Base-by-base conservation (phyloP, 2,329 filamentous ascomycete genomes). In the Coniochaeta sp. region DNA sequence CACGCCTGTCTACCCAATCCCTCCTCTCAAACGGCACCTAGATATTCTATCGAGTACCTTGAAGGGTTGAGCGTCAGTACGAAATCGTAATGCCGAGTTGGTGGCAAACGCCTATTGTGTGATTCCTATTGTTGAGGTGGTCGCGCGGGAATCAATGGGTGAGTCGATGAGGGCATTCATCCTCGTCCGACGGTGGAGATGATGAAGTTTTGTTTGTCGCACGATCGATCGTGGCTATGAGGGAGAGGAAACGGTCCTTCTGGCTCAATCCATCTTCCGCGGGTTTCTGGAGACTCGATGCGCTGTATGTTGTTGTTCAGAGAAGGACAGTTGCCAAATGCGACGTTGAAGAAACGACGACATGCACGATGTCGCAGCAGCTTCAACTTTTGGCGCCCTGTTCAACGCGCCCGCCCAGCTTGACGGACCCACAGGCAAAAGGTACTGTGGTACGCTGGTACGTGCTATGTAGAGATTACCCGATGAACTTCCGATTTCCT, bases 341-440 rank as follows among this genome's bases (percentile, higher is more conserved):
- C n/a, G 42, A 12, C 22, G 42, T 47, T 47, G 2, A 4, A 47
- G 19, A 47, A 24, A 30, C 5, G 24, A 28, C 24, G 24, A 28
- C 24, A 52, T 28, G 22, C 24, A 58, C 44, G 57, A 38, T 52
- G 50, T 58, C 57, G 54, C 50, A 34, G 42, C 28, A 52, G 44
- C 17, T 26, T 52, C 42, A 54, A 52, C 44, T 38, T 47, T 30
- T 52, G 47, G 47, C 47, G 47, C 47, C 44, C 34, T 52, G 57
- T 52, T 52, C 22, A 52, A 30, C 47, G 47, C 47, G 47, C 47
- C 47, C 30, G 47, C 24, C 47, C 47, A 52, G 47, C 24, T 52
- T 30, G 47, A 28, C 9, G 5, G 47, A 52, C 47, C 47, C 47
- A 52, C 47, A 26, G 52, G 14, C 10, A 9, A 26, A n/a, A 55